Base-by-base conservation (phyloP, 495 filamentous ascomycete genomes). In the Parathielavia appendiculata region DNA sequence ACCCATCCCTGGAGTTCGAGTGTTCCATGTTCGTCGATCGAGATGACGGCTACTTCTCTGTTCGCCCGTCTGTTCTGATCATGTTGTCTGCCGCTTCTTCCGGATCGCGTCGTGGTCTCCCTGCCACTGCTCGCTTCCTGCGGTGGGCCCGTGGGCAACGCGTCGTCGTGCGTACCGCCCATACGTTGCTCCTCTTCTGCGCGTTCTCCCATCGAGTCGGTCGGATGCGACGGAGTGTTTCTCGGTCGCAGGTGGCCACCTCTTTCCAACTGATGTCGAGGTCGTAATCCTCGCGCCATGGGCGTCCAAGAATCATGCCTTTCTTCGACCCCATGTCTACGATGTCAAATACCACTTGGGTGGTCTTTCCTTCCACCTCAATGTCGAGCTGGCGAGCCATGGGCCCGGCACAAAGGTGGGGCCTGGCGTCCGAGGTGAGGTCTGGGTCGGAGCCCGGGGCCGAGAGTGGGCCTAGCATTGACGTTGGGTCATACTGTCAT, bases 211-310 rank as follows among this genome's bases (percentile, higher is more conserved):
- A 40, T 40, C 38, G 38, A 13, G 16, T 40, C 16, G 38, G 38
- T 40, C 16, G 16, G 38, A 30, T 30, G 26, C 26, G 26, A 30
- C 26, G 26, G 6, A 30, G 26, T 30, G 26, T 47, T 11, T 47
- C 22, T 5, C 3, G 26, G 26, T 19, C 46, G 46, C 2, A 49
- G 26, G 46, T 32, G 46, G 46, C 46, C 13, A 51, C 34, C 48
- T 38, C 32, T 32, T 51, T 51, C 34, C 30, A 51, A 38, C n/a
- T 38, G n/a, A 51, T 51, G 48, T 51, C 34, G 0, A 17, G 48
- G 48, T 51, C n/a, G 6, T 51, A 38, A 2, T 38, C 14, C 32
- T 14, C 13, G 34, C 38, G 22, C 34, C 10, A 51, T 51, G 10
- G 48, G 16, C 32, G 30, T 11, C 48, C 30, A 1, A 36, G 19